Evolutionary conservation across 208 protist genomes (phyloP).

Genomic region (Trypanosoma cruzi): DNA sequence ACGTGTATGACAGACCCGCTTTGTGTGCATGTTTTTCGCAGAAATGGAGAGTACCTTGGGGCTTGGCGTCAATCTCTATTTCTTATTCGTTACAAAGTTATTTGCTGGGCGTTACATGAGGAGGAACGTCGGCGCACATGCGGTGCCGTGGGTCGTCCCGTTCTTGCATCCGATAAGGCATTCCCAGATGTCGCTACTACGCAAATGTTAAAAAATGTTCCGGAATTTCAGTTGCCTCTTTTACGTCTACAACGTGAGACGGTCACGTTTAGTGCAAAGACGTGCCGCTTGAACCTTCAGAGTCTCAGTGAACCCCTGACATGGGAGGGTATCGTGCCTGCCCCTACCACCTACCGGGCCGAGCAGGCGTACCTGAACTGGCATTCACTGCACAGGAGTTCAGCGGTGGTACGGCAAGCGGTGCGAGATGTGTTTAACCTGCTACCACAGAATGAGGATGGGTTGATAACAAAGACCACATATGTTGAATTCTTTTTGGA

Average conservation of each 20-base stretch:
- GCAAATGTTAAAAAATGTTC: conserved; percentile 33
- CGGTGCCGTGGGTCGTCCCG: conserved; percentile 7
- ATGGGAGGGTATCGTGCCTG: conserved; percentile 67
- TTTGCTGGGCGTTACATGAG: conserved; percentile 75
- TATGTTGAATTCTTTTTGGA: conserved; percentile 79
- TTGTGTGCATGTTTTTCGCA: conserved; percentile 23
- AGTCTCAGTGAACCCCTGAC: conserved; percentile 40
- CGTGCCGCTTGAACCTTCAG: conserved; percentile 21
- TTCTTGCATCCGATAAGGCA: not conserved
- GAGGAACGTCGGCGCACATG: conserved; percentile 41
- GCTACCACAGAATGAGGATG: conserved; percentile 56
- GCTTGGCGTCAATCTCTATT: conserved; percentile 79
- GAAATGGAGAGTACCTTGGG: conserved; percentile 40
- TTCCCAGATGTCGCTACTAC: not conserved
- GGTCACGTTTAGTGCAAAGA: not conserved
- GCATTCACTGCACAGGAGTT: conserved; percentile 47
- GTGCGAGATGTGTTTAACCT: conserved; percentile 71
- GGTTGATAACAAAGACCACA: conserved; percentile 53
- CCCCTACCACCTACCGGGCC: conserved; percentile 37
- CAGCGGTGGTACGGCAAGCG: conserved; percentile 47
- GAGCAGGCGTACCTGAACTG: conserved; percentile 46
- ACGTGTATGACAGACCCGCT: conserved; percentile 15
- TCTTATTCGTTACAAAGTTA: conserved; percentile 83
- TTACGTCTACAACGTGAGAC: conserved; percentile 51
- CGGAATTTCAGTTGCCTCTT: conserved; percentile 51